A percentile compares a stretch with the other conserved stretches of the same genome.
Conservation (phyloP, 1,284 basidiomycete genomes). For the Trametes pubescens region DNA sequence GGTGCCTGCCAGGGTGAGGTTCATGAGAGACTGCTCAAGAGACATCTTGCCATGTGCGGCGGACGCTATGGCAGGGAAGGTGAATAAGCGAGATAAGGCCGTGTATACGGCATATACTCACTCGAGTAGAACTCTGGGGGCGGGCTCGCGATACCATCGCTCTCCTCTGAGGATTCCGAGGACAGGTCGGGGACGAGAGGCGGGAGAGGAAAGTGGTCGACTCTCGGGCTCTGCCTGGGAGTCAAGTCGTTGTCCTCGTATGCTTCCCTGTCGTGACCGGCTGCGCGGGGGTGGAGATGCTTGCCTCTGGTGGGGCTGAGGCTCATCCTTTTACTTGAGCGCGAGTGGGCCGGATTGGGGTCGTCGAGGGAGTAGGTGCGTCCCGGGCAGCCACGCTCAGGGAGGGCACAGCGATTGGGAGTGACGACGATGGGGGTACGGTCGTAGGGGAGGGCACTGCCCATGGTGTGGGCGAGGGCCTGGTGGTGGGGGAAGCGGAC, state of each 20-base stretch:
- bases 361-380: constrained; percentile 64
- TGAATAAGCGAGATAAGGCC: constrained; percentile 21
- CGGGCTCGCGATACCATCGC: constrained; percentile 54
- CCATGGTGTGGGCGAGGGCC: constrained; percentile 61
- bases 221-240: constrained; percentile 30
- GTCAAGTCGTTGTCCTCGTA: constrained; percentile 37
- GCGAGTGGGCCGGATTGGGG: constrained; percentile 20
- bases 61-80: constrained; percentile 10
- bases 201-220: constrained; percentile 45
- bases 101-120: constrained; percentile 13
- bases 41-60: constrained; percentile 28
- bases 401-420: constrained; percentile 71
- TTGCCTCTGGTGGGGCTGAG: constrained; percentile 39
- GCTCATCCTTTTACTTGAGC: constrained; percentile 26
- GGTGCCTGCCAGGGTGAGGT: constrained; percentile 32
- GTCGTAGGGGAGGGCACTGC: constrained; percentile 69
- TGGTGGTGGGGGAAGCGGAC: constrained; percentile 56
- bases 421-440: constrained; percentile 75
- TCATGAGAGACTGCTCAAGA: constrained; percentile 32
- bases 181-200: constrained; percentile 66
- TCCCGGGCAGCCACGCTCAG: constrained; percentile 74
- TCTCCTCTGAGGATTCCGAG: constrained; percentile 63
- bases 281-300: constrained; percentile 57
- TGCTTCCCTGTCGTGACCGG: constrained; percentile 29
- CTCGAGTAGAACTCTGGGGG: constrained; percentile 29